Conservation (phyloP, 106 monocot genomes). For the Allium fistulosum region DNA sequence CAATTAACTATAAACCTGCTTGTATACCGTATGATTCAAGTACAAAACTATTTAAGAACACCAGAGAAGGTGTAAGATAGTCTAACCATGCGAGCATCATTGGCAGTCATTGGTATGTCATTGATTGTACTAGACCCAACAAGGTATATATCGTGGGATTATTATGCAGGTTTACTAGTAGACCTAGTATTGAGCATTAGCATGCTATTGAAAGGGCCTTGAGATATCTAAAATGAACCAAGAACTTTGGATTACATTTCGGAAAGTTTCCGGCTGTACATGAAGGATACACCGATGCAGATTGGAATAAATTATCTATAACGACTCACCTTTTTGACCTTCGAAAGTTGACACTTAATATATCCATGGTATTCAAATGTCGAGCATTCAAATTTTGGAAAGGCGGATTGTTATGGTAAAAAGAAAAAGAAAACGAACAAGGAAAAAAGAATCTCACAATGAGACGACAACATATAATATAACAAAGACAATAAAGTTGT, state of each 20-base stretch:
- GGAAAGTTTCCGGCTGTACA: background rate
- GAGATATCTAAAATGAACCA: background rate
- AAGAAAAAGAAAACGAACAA: too few relatives aligned
- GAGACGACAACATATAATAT: too few relatives aligned
- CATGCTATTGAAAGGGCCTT: background rate
- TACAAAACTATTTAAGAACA: background rate
- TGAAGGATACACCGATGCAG: background rate
- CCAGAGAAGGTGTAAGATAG: background rate
- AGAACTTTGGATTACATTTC: constrained; percentile 2
- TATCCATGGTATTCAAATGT: too few relatives aligned
- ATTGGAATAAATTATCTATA: constrained; percentile 2
- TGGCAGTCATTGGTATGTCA: background rate
- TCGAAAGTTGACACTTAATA: too few relatives aligned
- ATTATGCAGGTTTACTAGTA: background rate
- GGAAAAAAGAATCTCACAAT: too few relatives aligned
- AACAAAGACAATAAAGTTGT: too few relatives aligned
- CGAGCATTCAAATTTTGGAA: too few relatives aligned
- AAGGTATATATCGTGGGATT: background rate
- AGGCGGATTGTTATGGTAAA: too few relatives aligned
- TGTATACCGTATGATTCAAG: background rate
- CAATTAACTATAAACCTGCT: background rate
- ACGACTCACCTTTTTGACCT: too few relatives aligned
- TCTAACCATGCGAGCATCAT: background rate
- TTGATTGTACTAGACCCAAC: background rate
- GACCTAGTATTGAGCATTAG: background rate